Conservation (phyloP, 768 basidiomycete species). For the Amanita rimosa region DNA sequence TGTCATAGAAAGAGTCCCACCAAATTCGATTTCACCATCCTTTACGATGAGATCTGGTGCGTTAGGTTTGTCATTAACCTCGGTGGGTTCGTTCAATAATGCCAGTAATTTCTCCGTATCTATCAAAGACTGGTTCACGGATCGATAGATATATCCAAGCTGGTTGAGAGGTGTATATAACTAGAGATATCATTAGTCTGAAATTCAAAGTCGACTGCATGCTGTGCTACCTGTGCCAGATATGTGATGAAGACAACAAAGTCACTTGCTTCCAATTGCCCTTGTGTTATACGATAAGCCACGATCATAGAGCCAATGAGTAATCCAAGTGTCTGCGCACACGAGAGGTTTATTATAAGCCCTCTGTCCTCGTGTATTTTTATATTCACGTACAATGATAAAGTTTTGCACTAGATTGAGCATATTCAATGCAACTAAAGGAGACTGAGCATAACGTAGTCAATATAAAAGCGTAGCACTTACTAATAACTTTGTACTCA, state of each 20-base stretch:
- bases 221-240: conserved; percentile 49
- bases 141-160: conserved; percentile 70
- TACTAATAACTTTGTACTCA: conserved; percentile 67
- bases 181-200: conserved; percentile 18
- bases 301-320: conserved; percentile 78
- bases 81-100: conserved; percentile 71
- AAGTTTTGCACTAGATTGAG: conserved; percentile 74
- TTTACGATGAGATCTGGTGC: conserved; percentile 63
- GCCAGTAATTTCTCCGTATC: conserved; percentile 81
- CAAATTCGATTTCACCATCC: conserved; percentile 80
- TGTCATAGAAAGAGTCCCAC: conserved; percentile 25
- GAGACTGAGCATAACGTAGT: conserved; percentile 2
- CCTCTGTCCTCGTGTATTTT: neutral
- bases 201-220: neutral
- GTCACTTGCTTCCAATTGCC: conserved; percentile 37
- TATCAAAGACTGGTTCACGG: conserved; percentile 63
- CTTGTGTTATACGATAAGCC: conserved; percentile 50
- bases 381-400: conserved; percentile 47
- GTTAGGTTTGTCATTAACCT: conserved; percentile 71
- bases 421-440: conserved; percentile 54
- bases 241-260: conserved; percentile 81
- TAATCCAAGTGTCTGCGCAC: conserved; percentile 56
- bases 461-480: conserved; percentile 13
- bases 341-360: neutral
- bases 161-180: conserved; percentile 68